These are phyloP conservation scores for Iris pallida DNA, from an alignment of 116 monocot genomes.

Conservation along the genomic window DNA sequence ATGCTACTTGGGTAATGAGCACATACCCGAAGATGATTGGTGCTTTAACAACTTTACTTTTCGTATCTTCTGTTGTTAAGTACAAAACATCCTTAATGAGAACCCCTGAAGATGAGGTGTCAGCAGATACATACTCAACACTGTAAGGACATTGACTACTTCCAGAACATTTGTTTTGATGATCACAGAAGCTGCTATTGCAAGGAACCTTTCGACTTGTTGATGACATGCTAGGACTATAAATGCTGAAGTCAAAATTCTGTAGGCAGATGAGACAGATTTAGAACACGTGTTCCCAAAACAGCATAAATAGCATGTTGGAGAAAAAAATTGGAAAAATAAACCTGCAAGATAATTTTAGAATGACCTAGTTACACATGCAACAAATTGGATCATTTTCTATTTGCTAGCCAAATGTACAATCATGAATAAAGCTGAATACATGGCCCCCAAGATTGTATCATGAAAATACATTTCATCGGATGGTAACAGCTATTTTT, in stretches of 20 bases:
- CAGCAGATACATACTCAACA: conserved; percentile 65
- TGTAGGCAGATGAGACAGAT: conserved; percentile 11
- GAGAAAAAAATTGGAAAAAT: not conserved
- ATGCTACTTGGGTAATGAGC: not conserved
- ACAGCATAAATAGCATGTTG: conserved; percentile 1
- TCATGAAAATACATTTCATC: no score
- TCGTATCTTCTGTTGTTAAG: conserved; percentile 65
- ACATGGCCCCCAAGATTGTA: no score
- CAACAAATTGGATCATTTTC: no score
- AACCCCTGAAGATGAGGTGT: conserved; percentile 82
- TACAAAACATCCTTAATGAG: conserved; percentile 83
- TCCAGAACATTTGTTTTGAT: conserved; percentile 41
- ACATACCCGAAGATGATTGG: conserved; percentile 73
- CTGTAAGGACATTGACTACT: conserved; percentile 53
- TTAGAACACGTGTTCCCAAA: conserved; percentile 11
- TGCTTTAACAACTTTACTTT: conserved; percentile 52
- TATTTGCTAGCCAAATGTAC: no score
- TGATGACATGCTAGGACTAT: conserved; percentile 58
- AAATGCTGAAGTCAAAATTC: conserved; percentile 44
- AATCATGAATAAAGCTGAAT: no score
- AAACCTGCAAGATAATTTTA: no score
- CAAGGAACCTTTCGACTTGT: conserved; percentile 72
- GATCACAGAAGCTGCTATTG: conserved; percentile 54
- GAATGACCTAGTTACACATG: no score
- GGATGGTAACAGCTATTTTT: no score